These are phyloP conservation scores for Raffaelea ambrosiae DNA, from an alignment of 2,329 filamentous ascomycete species.

Conservation along the genomic window DNA sequence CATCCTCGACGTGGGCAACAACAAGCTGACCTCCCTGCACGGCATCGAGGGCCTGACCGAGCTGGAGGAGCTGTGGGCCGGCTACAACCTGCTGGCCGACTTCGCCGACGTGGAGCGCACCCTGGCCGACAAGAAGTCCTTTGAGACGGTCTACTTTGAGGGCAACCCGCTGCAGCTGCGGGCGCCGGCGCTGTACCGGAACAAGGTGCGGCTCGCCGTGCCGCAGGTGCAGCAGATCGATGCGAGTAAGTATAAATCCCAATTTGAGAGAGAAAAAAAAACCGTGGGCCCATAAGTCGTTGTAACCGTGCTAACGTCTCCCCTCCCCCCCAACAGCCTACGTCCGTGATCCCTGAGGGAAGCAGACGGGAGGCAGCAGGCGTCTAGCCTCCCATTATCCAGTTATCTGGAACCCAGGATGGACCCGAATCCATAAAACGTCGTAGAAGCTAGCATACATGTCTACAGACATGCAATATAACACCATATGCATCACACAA, in stretches of 20 bases:
- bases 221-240: conserved; percentile 91
- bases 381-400: too few relatives aligned
- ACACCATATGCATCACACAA: too few relatives aligned
- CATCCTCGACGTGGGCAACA: conserved; percentile 83
- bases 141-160: conserved; percentile 93
- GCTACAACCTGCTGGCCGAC: conserved; percentile 72
- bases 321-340: conserved; percentile 13
- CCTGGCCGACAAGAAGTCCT: conserved; percentile 65
- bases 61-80: conserved; percentile 90
- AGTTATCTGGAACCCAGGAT: too few relatives aligned
- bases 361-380: too few relatives aligned
- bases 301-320: not conserved
- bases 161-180: conserved; percentile 80
- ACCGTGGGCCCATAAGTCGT: too few relatives aligned
- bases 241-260: conserved; percentile 64
- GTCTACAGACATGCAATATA: too few relatives aligned
- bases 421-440: too few relatives aligned
- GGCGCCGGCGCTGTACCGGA: conserved; percentile 79
- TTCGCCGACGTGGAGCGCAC: conserved; percentile 75
- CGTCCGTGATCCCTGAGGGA: conserved; percentile 14
- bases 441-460: too few relatives aligned
- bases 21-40: conserved; percentile 66
- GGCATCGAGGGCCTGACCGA: conserved; percentile 61
- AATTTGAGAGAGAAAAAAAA: too few relatives aligned
- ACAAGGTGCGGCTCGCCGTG: conserved; percentile 82